These are phyloP conservation scores for Coemansia reversa DNA, from an alignment of 192 early-diverging fungal species.

Conservation along the genomic window DNA sequence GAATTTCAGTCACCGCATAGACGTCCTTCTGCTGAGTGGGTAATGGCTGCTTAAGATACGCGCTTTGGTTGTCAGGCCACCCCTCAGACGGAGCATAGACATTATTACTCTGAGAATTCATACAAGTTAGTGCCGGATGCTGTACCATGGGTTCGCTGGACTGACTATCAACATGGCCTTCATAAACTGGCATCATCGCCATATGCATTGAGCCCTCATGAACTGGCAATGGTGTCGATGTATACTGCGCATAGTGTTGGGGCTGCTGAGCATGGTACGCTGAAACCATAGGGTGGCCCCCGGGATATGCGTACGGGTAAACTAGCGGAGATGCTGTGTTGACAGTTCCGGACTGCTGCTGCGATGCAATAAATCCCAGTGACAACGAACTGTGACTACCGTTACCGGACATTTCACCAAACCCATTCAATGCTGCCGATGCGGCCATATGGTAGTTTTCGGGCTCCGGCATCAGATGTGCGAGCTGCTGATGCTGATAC, in stretches of 20 bases:
- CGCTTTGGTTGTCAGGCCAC: neutral
- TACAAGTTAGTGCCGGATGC: neutral
- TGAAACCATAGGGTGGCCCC: constrained; percentile 3
- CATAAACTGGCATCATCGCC: constrained; percentile 26
- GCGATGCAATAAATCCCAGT: neutral
- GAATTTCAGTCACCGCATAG: neutral
- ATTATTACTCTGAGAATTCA: neutral
- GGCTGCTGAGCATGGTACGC: constrained; percentile 10
- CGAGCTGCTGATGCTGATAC: constrained; percentile 1
- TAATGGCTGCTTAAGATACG: neutral
- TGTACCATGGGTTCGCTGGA: constrained; percentile 5
- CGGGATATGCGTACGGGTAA: constrained; percentile 10
- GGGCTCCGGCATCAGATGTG: neutral
- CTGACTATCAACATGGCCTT: constrained; percentile 5
- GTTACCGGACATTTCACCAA: neutral
- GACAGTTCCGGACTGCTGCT: neutral
- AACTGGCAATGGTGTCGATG: constrained; percentile 1
- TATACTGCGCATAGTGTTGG: constrained; percentile 6
- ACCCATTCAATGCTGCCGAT: neutral
- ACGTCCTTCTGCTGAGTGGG: neutral
- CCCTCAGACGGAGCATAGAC: neutral
- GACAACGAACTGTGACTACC: neutral
- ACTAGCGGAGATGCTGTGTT: neutral
- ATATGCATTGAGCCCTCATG: constrained; percentile 10
- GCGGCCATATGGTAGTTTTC: neutral